A percentile compares a stretch with the other conserved stretches of the same genome.
Evolutionary conservation across 2,329 filamentous ascomycete genomes (phyloP).

Genomic region (Diaporthe longicolla): DNA sequence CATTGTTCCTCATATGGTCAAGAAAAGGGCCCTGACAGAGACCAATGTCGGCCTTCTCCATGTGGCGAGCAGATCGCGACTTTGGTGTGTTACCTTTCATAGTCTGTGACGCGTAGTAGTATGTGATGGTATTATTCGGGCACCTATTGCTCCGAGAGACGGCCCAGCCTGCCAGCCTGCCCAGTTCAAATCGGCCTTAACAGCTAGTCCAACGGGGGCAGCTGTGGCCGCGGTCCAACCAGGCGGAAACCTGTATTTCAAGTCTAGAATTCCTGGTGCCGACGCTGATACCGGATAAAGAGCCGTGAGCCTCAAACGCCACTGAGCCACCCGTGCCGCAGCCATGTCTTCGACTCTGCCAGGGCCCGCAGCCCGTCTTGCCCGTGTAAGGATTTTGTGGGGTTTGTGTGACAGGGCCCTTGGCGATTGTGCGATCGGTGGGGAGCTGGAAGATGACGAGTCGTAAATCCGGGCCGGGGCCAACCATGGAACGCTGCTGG

Average conservation of each 20-base stretch:
- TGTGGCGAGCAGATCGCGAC: background rate
- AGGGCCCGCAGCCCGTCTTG: background rate
- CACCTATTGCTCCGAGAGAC: background rate
- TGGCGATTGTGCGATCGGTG: constrained; percentile 9
- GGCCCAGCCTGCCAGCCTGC: background rate
- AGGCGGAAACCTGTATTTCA: constrained; percentile 12
- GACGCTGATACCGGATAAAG: constrained; percentile 23
- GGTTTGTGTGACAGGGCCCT: background rate
- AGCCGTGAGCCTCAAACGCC: constrained; percentile 21
- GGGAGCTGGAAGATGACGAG: background rate
- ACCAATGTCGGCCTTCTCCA: background rate
- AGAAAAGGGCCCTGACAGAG: background rate
- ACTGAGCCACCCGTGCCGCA: background rate
- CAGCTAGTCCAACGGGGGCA: background rate
- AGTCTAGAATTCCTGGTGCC: background rate
- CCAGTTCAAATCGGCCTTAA: background rate
- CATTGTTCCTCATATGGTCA: background rate
- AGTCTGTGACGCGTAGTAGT: constrained; percentile 3
- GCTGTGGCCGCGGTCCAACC: background rate
- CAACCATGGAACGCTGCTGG: background rate
- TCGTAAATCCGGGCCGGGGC: background rate
- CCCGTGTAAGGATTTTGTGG: no score
- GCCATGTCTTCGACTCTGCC: background rate
- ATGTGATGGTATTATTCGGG: background rate
- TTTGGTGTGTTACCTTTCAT: no score